A percentile compares a stretch with the other conserved stretches of the same genome.
Conservation (phyloP, 768 basidiomycete genomes). For the Termitomyces sp. region DNA sequence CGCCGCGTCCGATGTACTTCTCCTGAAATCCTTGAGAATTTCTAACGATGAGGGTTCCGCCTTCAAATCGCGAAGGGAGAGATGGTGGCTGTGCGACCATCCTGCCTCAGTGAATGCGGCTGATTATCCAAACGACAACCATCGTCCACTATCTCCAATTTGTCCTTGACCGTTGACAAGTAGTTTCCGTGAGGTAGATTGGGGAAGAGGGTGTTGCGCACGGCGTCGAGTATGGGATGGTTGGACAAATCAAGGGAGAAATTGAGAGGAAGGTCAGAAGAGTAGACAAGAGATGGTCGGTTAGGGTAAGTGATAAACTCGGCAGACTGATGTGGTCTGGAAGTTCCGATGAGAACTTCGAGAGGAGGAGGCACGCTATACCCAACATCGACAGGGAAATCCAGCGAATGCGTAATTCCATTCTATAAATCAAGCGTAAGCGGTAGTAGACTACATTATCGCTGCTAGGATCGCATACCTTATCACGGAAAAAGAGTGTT, state of each 20-base stretch:
- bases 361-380: slow-evolving; percentile 71
- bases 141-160: slow-evolving; percentile 58
- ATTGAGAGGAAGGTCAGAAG: slow-evolving; percentile 64
- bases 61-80: slow-evolving; percentile 68
- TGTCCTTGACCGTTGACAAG: slow-evolving; percentile 62
- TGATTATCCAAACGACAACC: slow-evolving; percentile 57
- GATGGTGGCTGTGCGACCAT: slow-evolving; percentile 68
- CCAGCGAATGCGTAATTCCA: slow-evolving; percentile 73
- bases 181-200: slow-evolving; percentile 62
- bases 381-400: slow-evolving; percentile 76
- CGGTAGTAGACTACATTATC: background rate
- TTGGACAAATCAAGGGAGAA: slow-evolving; percentile 75
- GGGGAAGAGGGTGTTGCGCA: slow-evolving; percentile 69
- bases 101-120: slow-evolving; percentile 46
- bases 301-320: slow-evolving; percentile 47
- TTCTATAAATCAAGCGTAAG: slow-evolving; percentile 36
- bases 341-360: slow-evolving; percentile 72
- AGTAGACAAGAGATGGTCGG: slow-evolving; percentile 67
- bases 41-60: slow-evolving; percentile 58
- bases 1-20: slow-evolving; percentile 54
- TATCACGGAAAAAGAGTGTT: slow-evolving; percentile 73
- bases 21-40: slow-evolving; percentile 53
- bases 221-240: slow-evolving; percentile 76
- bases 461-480: slow-evolving; percentile 36
- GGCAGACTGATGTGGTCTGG: slow-evolving; percentile 56